Evolutionary conservation across 1,284 basidiomycete species (phyloP), one percentile per base, ranked within the genome.

Genomic region (Pholiota adiposa): DNA sequence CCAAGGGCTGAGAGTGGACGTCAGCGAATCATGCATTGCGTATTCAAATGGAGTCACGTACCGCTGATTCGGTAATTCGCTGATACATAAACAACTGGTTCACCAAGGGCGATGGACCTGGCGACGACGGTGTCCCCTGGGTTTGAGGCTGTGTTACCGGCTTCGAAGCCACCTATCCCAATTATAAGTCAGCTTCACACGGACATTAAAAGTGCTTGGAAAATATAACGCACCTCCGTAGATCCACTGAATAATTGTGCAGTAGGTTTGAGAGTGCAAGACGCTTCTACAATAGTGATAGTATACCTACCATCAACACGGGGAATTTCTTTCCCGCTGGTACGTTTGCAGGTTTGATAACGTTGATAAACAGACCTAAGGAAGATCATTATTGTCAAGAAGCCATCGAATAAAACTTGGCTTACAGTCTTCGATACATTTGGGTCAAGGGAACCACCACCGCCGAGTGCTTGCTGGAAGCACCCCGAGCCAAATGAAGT

Each of bases 291-390:
- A n/a, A 29, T 14, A 31, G 16, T 49, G 36, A 5, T 34, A 2
- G 0, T 48, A 16, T 41, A 55, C 78, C 59, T 67, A 85, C 84
- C 23, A 82, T 78, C 12, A 86, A 75, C 9, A 90, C 84, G 0
- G 87, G 87, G 18, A 87, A 70, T 18, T 56, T 61, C 3, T 44
- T 53, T 11, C 29, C 53, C 4, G 36, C 6, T n/a, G 54, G 50
- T 31, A 54, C 43, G 23, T 31, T 43, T 6, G 38, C 27, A 23
- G 63, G 63, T 31, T 40, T 62, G 8, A 64, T 41, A 18, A 64
- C 48, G 27, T 64, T 64, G 21, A 64, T 38, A 9, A 62, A 63
- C 8, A 68, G 63, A 44, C 67, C 65, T 68, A 18, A 9, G 21
- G 23, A 29, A 3, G 43, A 61, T 57, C 49, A 66, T 63, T 66